Percentiles rank a stretch among this genome's conserved stretches.
Conservation (phyloP, 805 yeast genomes). For the Teunomyces barrocoloradensis region DNA sequence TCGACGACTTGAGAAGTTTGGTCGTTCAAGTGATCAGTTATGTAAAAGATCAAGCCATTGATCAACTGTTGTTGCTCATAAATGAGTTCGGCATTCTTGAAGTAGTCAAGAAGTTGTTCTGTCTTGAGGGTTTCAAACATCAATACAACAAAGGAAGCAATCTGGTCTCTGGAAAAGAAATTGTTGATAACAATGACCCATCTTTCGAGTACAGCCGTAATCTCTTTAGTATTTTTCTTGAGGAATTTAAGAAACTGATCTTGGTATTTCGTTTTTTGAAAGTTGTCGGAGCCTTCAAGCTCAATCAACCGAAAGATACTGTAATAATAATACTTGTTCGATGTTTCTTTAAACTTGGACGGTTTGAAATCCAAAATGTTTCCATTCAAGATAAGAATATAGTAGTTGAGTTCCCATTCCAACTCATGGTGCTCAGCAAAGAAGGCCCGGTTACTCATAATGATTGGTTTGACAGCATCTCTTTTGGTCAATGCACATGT, state of each 20-base stretch:
- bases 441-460: constrained; percentile 9
- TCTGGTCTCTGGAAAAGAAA: constrained; percentile 26
- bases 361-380: constrained; percentile 12
- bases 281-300: constrained; percentile 23
- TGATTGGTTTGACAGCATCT: constrained; percentile 10
- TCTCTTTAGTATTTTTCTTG: not conserved
- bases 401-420: constrained; percentile 47
- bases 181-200: constrained; percentile 53
- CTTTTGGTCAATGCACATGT: constrained; percentile 21
- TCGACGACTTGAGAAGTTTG: constrained; percentile 10
- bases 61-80: constrained; percentile 50
- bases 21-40: constrained; percentile 12
- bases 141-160: constrained; percentile 24
- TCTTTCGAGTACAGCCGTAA: constrained; percentile 35
- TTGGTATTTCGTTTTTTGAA: constrained; percentile 6
- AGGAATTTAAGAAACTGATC: constrained; percentile 13
- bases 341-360: constrained; percentile 1
- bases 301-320: constrained; percentile 52
- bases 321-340: constrained; percentile 25
- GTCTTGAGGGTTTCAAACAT: constrained; percentile 19
- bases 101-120: constrained; percentile 7
- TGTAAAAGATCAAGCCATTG: constrained; percentile 18
- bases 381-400: constrained; percentile 48
- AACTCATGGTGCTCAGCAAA: constrained; percentile 16
- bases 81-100: constrained; percentile 31